Evolutionary conservation across 208 protist genomes (phyloP).

Genomic region (Trypanosomatidae sp.): DNA sequence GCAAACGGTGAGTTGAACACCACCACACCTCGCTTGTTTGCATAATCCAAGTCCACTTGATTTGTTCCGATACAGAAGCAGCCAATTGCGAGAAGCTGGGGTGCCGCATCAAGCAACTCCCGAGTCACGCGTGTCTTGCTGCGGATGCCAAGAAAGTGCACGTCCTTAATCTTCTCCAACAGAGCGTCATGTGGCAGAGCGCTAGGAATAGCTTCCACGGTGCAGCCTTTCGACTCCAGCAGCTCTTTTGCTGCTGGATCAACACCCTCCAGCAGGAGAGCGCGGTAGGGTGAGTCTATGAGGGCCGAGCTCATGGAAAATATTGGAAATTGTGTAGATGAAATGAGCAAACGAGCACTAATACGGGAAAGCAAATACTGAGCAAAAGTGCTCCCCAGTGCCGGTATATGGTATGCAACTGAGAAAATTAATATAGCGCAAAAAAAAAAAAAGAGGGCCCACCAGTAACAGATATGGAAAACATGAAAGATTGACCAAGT

Average conservation of each 20-base stretch:
- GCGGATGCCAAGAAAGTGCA: slow-evolving; percentile 91
- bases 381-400: too few relatives aligned
- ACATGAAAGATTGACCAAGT: neutral
- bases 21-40: slow-evolving; percentile 75
- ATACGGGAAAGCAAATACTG: neutral
- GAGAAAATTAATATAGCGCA: neutral
- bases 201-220: slow-evolving; percentile 66
- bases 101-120: slow-evolving; percentile 71
- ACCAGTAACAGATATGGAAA: neutral
- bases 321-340: neutral
- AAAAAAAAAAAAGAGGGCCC: neutral
- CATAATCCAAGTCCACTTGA: slow-evolving; percentile 89
- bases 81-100: slow-evolving; percentile 84
- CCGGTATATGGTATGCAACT: neutral
- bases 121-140: slow-evolving; percentile 90
- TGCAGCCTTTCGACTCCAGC: slow-evolving; percentile 78
- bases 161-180: slow-evolving; percentile 77
- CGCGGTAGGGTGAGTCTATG: slow-evolving; percentile 46
- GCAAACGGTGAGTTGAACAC: slow-evolving; percentile 97
- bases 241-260: slow-evolving; percentile 69
- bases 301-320: slow-evolving; percentile 31
- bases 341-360: neutral
- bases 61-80: slow-evolving; percentile 97
- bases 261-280: slow-evolving; percentile 90
- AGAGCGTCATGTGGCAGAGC: slow-evolving; percentile 72